Evolutionary conservation across 257 asterid genomes (phyloP).

Genomic region (Solanum ahanhuiri): DNA sequence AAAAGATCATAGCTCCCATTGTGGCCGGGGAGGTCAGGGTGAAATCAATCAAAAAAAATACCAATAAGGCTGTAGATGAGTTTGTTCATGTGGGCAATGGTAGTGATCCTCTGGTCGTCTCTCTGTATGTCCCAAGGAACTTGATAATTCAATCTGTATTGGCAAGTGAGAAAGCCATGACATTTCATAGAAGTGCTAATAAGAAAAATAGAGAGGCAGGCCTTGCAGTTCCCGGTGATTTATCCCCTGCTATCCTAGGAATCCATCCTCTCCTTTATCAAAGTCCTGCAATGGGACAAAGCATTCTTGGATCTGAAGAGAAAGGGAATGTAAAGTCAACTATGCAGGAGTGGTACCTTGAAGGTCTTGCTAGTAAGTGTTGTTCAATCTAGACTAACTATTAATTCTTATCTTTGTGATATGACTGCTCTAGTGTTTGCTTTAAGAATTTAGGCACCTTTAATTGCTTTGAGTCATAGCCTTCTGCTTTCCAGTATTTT

Average conservation of each 20-base stretch:
- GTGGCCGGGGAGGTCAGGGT: slow-evolving; percentile 1
- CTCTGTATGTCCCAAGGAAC: slow-evolving; percentile 60
- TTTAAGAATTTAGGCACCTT: too few species aligned
- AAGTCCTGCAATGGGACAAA: background rate
- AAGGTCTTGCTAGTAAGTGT: too few species aligned
- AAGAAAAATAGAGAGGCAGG: slow-evolving; percentile 46
- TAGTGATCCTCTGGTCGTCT: slow-evolving; percentile 51
- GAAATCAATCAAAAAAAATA: background rate
- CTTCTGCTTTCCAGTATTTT: background rate
- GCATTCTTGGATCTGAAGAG: slow-evolving; percentile 45
- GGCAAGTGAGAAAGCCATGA: slow-evolving; percentile 67
- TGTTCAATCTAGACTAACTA: too few species aligned
- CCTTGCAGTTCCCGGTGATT: slow-evolving; percentile 32
- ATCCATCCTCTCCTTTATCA: slow-evolving; percentile 16
- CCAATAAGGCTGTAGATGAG: slow-evolving; percentile 14
- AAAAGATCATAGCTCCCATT: slow-evolving; percentile 21
- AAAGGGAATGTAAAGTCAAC: slow-evolving; percentile 45
- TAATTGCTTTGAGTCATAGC: too few species aligned
- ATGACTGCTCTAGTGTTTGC: too few species aligned
- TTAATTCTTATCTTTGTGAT: too few species aligned
- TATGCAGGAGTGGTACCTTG: too few species aligned
- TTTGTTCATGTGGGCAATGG: slow-evolving; percentile 26
- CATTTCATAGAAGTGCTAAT: slow-evolving; percentile 18
- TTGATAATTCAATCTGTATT: slow-evolving; percentile 53
- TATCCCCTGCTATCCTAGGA: slow-evolving; percentile 47